phyloP scores from a whole-genome alignment of 805 yeast genomes.

The Suhomyces sp. region DNA sequence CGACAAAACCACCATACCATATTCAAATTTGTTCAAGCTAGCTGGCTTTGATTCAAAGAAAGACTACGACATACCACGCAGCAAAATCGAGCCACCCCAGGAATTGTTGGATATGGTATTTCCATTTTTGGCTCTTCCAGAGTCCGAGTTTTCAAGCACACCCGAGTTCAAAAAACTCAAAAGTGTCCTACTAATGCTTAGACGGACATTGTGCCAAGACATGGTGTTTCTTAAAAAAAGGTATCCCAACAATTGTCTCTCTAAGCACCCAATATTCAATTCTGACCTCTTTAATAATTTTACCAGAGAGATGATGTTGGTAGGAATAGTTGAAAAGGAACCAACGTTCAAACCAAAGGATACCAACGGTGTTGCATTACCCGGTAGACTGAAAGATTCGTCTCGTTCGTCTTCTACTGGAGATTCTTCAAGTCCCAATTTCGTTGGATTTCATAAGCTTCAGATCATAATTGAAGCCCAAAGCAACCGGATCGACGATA shows the following conservation, averaged over 20 bases:
- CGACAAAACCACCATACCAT: conserved; percentile 11
- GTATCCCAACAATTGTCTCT: conserved; percentile 23
- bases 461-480: neutral
- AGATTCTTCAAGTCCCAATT: neutral
- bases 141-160: conserved; percentile 6
- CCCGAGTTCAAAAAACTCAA: conserved; percentile 13
- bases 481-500: conserved; percentile 1
- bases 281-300: conserved; percentile 15
- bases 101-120: conserved; percentile 24
- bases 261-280: conserved; percentile 24
- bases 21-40: conserved; percentile 11
- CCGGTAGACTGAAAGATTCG: neutral
- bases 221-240: conserved; percentile 22
- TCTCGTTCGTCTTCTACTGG: neutral
- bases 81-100: conserved; percentile 22
- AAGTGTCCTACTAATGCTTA: conserved; percentile 15
- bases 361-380: neutral
- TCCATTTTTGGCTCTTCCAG: conserved; percentile 22
- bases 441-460: neutral
- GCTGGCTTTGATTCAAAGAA: conserved; percentile 22
- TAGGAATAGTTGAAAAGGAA: conserved; percentile 4
- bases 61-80: conserved; percentile 18
- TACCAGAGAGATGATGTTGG: conserved; percentile 8
- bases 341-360: conserved; percentile 1
- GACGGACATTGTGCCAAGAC: conserved; percentile 27